phyloP scores from a whole-genome alignment of 176 grass and related monocot genomes.

The sorghum (Sorghum bicolor) region Sorghum_bicolor_NCBIv3 NC_012873.2:60413001-60413500 shows the following conservation, averaged over 20 bases:
- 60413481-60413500: not conserved
- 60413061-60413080: not conserved
- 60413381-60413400: not conserved
- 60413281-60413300: not conserved
- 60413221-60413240: not conserved
- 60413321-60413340: not conserved
- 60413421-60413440: not conserved
- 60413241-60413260: not conserved
- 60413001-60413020: constrained; percentile 11
- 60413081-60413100: not conserved
- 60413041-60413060: constrained; percentile 16
- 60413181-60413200: not conserved
- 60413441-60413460: not conserved
- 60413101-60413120: not conserved
- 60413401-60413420: not conserved
- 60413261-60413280: not conserved
- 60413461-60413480: not conserved
- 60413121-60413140: not conserved
- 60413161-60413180: not conserved
- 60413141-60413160: not conserved
- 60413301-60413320: not conserved
- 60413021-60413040: not conserved
- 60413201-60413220: not conserved
- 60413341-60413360: not conserved
- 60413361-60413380: not conserved